phyloP scores from a whole-genome alignment of 1,139 yeast genomes.

The Suhomyces bolitotheri region DNA sequence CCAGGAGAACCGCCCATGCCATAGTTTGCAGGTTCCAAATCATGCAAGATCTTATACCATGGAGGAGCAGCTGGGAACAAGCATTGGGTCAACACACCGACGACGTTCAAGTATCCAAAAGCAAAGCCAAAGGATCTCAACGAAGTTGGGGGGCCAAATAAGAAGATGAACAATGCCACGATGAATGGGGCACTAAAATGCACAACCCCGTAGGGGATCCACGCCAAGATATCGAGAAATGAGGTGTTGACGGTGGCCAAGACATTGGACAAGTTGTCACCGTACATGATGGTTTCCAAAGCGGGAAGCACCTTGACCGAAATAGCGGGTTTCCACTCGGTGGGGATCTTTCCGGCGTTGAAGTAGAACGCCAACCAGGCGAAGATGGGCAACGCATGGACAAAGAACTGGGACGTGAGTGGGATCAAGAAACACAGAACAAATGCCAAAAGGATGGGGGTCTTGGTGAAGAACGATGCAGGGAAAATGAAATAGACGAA shows the following conservation, averaged over 20 bases:
- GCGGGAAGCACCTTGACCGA: constrained; percentile 91
- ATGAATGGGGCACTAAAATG: constrained; percentile 91
- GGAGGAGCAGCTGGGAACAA: constrained; percentile 97
- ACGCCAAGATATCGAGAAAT: constrained; percentile 78
- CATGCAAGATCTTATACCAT: constrained; percentile 89
- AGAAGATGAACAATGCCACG: constrained; percentile 73
- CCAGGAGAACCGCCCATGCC: constrained; percentile 95
- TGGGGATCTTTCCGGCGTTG: constrained; percentile 75
- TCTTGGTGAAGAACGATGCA: constrained; percentile 49
- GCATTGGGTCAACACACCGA: constrained; percentile 80
- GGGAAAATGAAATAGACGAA: constrained; percentile 57
- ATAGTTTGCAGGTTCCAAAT: constrained; percentile 87
- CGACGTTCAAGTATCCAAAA: constrained; percentile 93
- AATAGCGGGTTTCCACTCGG: constrained; percentile 81
- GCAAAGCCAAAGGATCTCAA: constrained; percentile 89
- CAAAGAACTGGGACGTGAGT: constrained; percentile 79
- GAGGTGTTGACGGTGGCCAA: constrained; percentile 73
- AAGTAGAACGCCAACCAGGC: constrained; percentile 88
- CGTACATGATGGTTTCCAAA: constrained; percentile 88
- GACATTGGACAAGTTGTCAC: constrained; percentile 87
- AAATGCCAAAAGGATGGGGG: constrained; percentile 41
- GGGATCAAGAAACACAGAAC: constrained; percentile 57
- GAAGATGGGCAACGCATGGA: constrained; percentile 81
- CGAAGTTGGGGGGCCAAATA: constrained; percentile 92
- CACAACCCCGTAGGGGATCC: constrained; percentile 93